phyloP scores from a whole-genome alignment of 345 rosid species.

The Sisymbrium altissimum region DNA sequence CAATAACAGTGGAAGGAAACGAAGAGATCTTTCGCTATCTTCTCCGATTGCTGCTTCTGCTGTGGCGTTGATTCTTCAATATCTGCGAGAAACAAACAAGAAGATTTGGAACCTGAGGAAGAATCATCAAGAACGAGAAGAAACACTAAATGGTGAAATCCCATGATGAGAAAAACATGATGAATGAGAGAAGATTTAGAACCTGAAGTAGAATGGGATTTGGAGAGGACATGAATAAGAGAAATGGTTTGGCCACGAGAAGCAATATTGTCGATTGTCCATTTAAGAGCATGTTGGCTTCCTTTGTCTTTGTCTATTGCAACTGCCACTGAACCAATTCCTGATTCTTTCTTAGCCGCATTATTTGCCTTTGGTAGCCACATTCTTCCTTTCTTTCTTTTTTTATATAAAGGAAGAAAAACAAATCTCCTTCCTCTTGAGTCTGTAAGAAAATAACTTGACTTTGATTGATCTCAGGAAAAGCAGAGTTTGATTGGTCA shows the following conservation, averaged over 20 bases:
- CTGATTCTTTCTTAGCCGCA: slow-evolving; percentile 37
- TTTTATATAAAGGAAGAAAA: no score
- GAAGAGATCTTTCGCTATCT: slow-evolving; percentile 64
- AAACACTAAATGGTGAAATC: neutral
- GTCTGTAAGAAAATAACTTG: neutral
- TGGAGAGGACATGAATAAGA: slow-evolving; percentile 63
- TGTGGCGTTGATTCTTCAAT: slow-evolving; percentile 26
- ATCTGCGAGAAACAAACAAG: neutral
- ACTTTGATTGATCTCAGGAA: neutral
- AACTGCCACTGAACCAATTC: slow-evolving; percentile 65
- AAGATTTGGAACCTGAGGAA: neutral
- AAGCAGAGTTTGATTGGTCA: neutral
- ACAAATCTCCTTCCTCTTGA: neutral
- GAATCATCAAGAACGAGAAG: neutral
- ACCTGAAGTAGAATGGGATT: slow-evolving; percentile 31
- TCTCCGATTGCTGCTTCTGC: slow-evolving; percentile 42
- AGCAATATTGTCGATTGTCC: slow-evolving; percentile 78
- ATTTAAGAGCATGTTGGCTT: slow-evolving; percentile 74
- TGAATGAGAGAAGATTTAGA: neutral
- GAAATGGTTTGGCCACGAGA: slow-evolving; percentile 65
- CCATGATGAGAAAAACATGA: neutral
- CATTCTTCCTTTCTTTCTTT: slow-evolving; percentile 21
- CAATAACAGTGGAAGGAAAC: slow-evolving; percentile 80
- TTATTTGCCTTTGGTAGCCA: slow-evolving; percentile 39
- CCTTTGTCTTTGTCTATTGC: slow-evolving; percentile 86